Percentiles rank a stretch among this genome's conserved stretches.
These are phyloP conservation scores for Coemansia sp. DNA, from an alignment of 192 early-diverging fungal species.

Conservation along the genomic window DNA sequence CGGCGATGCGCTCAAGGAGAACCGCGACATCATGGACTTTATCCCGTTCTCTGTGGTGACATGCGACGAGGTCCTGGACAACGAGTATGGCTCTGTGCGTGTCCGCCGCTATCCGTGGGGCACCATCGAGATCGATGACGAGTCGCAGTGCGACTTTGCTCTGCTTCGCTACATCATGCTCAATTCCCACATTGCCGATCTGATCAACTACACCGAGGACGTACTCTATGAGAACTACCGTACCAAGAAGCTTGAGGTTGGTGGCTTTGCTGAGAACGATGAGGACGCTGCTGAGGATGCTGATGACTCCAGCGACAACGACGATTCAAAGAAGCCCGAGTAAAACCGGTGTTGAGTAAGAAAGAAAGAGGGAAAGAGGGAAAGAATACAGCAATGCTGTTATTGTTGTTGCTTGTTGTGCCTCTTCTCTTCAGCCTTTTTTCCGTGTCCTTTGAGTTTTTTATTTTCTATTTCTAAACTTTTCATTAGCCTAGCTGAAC, in stretches of 20 bases:
- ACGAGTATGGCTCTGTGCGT: conserved; percentile 82
- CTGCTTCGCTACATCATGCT: conserved; percentile 86
- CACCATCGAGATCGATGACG: conserved; percentile 93
- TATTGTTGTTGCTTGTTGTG: neutral
- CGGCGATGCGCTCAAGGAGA: conserved; percentile 97
- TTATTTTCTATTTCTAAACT: conserved; percentile 5
- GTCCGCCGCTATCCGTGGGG: conserved; percentile 96
- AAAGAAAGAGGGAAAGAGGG: too few species aligned
- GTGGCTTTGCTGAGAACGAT: conserved; percentile 46
- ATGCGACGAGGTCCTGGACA: conserved; percentile 76
- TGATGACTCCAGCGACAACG: conserved; percentile 17
- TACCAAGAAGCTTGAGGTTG: conserved; percentile 75
- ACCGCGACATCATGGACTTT: conserved; percentile 84
- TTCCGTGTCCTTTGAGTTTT: neutral
- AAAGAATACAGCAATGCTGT: neutral
- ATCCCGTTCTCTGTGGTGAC: conserved; percentile 96
- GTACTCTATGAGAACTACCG: conserved; percentile 96
- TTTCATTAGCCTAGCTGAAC: neutral
- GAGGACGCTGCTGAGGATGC: conserved; percentile 28
- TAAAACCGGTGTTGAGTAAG: conserved; percentile 12
- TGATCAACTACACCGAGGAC: conserved; percentile 94
- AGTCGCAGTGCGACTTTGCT: conserved; percentile 94
- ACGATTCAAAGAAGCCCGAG: conserved; percentile 35
- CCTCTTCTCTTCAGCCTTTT: neutral
- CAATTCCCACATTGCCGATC: conserved; percentile 94